phyloP scores from a whole-genome alignment of 2,329 filamentous ascomycete species.

The Cladophialophora psammophila region DNA sequence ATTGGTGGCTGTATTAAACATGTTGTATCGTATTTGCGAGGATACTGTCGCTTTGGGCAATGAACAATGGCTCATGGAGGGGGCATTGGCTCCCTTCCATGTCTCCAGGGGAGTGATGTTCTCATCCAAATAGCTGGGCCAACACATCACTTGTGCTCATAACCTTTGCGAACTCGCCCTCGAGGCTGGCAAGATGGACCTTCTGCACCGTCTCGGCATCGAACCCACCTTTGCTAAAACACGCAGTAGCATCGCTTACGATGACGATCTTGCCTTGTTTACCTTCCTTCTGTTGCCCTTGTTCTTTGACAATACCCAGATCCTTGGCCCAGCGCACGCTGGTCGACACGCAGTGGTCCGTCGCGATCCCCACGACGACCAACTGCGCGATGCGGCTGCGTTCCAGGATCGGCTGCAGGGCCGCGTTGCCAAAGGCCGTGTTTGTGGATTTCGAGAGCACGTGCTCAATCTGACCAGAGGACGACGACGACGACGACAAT shows the following conservation, averaged over 20 bases:
- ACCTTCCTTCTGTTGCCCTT: slow-evolving; percentile 31
- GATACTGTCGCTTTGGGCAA: not conserved
- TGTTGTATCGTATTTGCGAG: slow-evolving; percentile 1
- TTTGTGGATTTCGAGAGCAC: slow-evolving; percentile 56
- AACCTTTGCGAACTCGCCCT: slow-evolving; percentile 56
- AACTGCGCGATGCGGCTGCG: slow-evolving; percentile 48
- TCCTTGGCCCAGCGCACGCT: slow-evolving; percentile 58
- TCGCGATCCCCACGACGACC: slow-evolving; percentile 54
- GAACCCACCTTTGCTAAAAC: slow-evolving; percentile 52
- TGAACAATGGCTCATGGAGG: not conserved
- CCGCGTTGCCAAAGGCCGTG: slow-evolving; percentile 56
- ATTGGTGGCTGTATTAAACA: not conserved
- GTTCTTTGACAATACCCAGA: slow-evolving; percentile 50
- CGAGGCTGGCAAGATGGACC: slow-evolving; percentile 55
- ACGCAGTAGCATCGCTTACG: slow-evolving; percentile 54
- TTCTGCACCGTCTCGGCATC: slow-evolving; percentile 57
- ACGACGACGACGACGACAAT: slow-evolving; percentile 35
- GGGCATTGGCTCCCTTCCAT: not conserved
- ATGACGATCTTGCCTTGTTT: slow-evolving; percentile 37
- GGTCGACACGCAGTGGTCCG: slow-evolving; percentile 60
- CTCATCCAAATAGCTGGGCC: slow-evolving; percentile 36
- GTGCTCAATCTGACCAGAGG: slow-evolving; percentile 42
- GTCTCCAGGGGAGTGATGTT: not conserved
- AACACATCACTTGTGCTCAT: slow-evolving; percentile 49
- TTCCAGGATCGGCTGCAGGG: slow-evolving; percentile 50